These are phyloP conservation scores for Ophiostoma tasmaniense DNA, from an alignment of 2,329 filamentous ascomycete species.

Conservation along the genomic window DNA sequence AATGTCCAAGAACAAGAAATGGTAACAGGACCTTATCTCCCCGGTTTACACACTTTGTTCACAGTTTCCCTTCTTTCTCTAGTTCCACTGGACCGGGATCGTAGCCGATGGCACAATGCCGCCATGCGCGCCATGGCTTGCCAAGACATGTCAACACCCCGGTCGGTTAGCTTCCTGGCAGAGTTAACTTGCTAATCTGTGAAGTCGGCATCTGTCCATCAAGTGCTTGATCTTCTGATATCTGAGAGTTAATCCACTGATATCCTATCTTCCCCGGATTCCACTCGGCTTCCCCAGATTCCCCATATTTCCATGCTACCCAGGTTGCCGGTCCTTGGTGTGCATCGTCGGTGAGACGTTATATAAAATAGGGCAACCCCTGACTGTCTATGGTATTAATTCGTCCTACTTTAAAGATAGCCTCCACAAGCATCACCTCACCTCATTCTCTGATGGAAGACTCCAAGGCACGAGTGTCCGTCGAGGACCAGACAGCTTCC, in stretches of 20 bases:
- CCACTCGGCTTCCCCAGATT: too few relatives aligned
- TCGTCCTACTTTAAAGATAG: too few relatives aligned
- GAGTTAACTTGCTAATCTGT: not conserved
- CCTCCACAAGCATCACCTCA: too few relatives aligned
- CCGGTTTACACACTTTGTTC: not conserved
- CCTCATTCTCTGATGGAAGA: not conserved
- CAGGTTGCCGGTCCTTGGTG: too few relatives aligned
- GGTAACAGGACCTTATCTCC: not conserved
- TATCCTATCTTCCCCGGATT: too few relatives aligned
- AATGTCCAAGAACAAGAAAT: too few relatives aligned
- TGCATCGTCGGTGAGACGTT: too few relatives aligned
- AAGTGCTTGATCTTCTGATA: too few relatives aligned
- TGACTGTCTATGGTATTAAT: too few relatives aligned
- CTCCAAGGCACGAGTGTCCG: not conserved
- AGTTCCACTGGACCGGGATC: not conserved
- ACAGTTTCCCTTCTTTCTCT: not conserved
- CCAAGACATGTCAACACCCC: not conserved
- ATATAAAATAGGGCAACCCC: too few relatives aligned
- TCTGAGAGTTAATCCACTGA: too few relatives aligned
- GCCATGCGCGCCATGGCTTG: not conserved
- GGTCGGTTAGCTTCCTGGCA: not conserved
- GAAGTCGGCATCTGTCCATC: not conserved
- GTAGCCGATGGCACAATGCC: not conserved
- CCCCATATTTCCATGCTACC: too few relatives aligned
- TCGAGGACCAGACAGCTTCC: not conserved